Evolutionary conservation across 176 grass and related monocot species (phyloP).

Genomic region (Oryza glaberrima): DNA sequence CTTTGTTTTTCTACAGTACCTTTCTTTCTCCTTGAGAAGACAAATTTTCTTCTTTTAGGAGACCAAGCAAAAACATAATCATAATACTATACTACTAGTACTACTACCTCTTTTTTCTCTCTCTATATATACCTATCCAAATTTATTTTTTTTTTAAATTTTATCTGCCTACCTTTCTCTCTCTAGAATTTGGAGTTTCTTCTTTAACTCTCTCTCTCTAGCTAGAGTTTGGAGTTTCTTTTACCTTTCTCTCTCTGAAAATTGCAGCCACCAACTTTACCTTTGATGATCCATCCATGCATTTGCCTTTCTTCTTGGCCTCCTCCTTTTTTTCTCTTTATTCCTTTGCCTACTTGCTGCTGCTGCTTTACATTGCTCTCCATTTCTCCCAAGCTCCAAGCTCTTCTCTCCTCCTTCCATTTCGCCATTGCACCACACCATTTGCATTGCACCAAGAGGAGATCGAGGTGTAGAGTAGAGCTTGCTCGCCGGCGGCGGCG

Average conservation of each 20-base stretch:
- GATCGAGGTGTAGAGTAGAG: neutral
- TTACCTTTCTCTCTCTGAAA: conserved; percentile 28
- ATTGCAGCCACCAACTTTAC: conserved; percentile 54
- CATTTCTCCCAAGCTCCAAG: neutral
- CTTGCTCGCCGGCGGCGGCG: conserved; percentile 18
- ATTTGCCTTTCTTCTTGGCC: conserved; percentile 57
- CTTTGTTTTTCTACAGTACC: neutral
- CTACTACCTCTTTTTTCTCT: neutral
- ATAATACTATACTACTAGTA: neutral
- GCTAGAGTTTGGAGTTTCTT: neutral
- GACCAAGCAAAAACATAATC: conserved; percentile 53
- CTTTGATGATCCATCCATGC: conserved; percentile 53
- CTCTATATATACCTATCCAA: neutral
- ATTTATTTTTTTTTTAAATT: neutral
- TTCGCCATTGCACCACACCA: conserved; percentile 10
- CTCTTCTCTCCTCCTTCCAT: neutral
- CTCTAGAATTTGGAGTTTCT: conserved; percentile 11
- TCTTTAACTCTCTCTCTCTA: neutral
- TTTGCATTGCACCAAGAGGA: conserved; percentile 15
- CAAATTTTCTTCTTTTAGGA: conserved; percentile 58
- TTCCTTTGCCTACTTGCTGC: conserved; percentile 45
- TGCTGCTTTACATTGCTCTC: conserved; percentile 23
- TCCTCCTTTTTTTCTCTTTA: conserved; percentile 39
- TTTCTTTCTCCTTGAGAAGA: conserved; percentile 28
- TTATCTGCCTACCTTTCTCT: neutral